Evolutionary conservation across 2,329 filamentous ascomycete species (phyloP).

Genomic region (Paecilomyces variotii): DNA sequence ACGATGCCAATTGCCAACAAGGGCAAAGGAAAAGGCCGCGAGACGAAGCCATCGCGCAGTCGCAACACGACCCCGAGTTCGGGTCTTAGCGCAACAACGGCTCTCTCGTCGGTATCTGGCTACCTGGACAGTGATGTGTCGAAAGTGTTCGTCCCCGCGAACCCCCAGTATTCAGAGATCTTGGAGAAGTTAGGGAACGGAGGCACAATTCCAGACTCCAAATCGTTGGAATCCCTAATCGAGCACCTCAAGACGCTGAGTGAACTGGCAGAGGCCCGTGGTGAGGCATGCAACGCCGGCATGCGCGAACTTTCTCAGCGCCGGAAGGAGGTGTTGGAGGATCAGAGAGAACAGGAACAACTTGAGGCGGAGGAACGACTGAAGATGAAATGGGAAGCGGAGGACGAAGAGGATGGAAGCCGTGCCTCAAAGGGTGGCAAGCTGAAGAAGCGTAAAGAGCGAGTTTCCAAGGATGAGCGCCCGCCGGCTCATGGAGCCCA

Average conservation of each 20-base stretch:
- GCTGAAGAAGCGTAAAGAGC: slow-evolving; percentile 71
- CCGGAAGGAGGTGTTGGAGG: slow-evolving; percentile 49
- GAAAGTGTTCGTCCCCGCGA: slow-evolving; percentile 40
- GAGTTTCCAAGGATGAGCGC: slow-evolving; percentile 54
- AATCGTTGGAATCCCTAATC: slow-evolving; percentile 42
- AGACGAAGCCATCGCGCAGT: slow-evolving; percentile 48
- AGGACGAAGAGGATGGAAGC: slow-evolving; percentile 37
- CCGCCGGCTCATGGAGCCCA: slow-evolving; percentile 56
- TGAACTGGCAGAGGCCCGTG: slow-evolving; percentile 49
- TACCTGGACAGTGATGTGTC: slow-evolving; percentile 49
- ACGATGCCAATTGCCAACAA: slow-evolving; percentile 40
- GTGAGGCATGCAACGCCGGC: slow-evolving; percentile 50
- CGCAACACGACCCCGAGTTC: slow-evolving; percentile 58
- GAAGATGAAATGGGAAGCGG: slow-evolving; percentile 37
- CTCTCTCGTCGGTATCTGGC: slow-evolving; percentile 29
- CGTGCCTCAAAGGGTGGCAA: slow-evolving; percentile 51
- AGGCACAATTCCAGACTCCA: slow-evolving; percentile 41
- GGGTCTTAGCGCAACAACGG: slow-evolving; percentile 38
- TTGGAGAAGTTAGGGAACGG: slow-evolving; percentile 47
- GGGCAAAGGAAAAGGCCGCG: slow-evolving; percentile 47
- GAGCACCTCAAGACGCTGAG: slow-evolving; percentile 49
- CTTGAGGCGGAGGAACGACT: slow-evolving; percentile 42
- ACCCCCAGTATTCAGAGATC: slow-evolving; percentile 49
- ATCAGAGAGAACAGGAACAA: slow-evolving; percentile 41
- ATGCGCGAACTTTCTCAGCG: slow-evolving; percentile 53